A percentile compares a stretch with the other conserved stretches of the same genome.
Evolutionary conservation across 2,329 filamentous ascomycete species (phyloP).

Genomic region (Blastomyces gilchristii): DNA sequence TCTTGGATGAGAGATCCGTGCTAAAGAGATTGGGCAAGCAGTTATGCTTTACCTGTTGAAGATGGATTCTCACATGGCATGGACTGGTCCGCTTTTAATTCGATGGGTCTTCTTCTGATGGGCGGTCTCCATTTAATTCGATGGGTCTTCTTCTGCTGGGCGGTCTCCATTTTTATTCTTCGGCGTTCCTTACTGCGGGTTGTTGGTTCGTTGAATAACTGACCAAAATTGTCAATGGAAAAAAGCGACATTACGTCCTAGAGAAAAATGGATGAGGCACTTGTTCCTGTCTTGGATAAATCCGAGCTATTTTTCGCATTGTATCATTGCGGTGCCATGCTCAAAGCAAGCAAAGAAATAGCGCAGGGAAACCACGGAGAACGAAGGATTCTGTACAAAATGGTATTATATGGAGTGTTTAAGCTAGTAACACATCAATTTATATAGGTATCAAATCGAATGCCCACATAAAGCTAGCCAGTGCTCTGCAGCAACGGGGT

Average conservation of each 20-base stretch:
- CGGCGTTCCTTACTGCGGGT: background rate
- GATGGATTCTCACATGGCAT: background rate
- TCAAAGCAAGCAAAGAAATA: background rate
- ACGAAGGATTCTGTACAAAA: background rate
- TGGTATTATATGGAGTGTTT: background rate
- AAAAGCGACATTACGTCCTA: no score
- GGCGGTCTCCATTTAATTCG: background rate
- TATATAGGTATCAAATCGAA: background rate
- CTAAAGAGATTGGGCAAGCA: background rate
- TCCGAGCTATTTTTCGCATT: background rate
- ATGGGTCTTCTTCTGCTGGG: background rate
- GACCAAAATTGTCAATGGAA: background rate
- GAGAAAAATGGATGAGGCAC: background rate
- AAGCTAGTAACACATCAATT: background rate
- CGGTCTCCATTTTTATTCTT: background rate
- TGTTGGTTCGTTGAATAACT: background rate
- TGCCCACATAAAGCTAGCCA: background rate
- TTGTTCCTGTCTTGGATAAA: background rate
- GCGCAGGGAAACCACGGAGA: background rate
- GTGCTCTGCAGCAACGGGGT: constrained; percentile 17
- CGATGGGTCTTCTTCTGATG: background rate
- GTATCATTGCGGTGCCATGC: background rate
- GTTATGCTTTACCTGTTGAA: background rate
- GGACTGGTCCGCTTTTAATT: background rate
- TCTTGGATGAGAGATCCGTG: background rate